These are phyloP conservation scores for Melocanna baccifera DNA, from an alignment of 176 grass and related monocot species.

Conservation along the genomic window DNA sequence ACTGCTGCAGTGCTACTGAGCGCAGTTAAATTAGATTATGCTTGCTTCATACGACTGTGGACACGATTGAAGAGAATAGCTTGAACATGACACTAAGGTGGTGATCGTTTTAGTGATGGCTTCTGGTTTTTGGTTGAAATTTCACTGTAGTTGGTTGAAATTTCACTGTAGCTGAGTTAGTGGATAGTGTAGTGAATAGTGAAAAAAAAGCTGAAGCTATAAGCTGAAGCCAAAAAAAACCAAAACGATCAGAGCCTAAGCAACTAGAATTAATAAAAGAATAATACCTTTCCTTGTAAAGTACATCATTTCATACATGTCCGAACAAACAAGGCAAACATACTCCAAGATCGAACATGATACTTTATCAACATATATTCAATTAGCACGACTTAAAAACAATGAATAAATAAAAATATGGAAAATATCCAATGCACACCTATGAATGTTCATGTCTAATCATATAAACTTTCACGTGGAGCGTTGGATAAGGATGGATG, in stretches of 20 bases:
- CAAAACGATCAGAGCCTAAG: too few species aligned
- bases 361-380: neutral
- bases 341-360: slow-evolving; percentile 1
- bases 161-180: too few species aligned
- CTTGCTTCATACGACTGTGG: neutral
- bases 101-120: too few species aligned
- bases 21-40: neutral
- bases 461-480: neutral
- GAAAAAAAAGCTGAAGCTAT: too few species aligned
- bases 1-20: too few species aligned
- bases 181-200: too few species aligned
- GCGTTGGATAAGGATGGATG: neutral
- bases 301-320: slow-evolving; percentile 5
- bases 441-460: neutral
- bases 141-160: too few species aligned
- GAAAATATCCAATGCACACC: neutral
- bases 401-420: neutral
- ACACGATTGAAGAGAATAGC: slow-evolving; percentile 8
- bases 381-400: neutral
- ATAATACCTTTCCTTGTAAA: slow-evolving; percentile 6
- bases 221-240: too few species aligned
- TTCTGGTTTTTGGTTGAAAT: too few species aligned
- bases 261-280: neutral
- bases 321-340: slow-evolving; percentile 8
- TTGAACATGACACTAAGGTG: slow-evolving; percentile 21